Conservation (phyloP, 2,329 filamentous ascomycete species). For the Emericellopsis cladophorae region DNA sequence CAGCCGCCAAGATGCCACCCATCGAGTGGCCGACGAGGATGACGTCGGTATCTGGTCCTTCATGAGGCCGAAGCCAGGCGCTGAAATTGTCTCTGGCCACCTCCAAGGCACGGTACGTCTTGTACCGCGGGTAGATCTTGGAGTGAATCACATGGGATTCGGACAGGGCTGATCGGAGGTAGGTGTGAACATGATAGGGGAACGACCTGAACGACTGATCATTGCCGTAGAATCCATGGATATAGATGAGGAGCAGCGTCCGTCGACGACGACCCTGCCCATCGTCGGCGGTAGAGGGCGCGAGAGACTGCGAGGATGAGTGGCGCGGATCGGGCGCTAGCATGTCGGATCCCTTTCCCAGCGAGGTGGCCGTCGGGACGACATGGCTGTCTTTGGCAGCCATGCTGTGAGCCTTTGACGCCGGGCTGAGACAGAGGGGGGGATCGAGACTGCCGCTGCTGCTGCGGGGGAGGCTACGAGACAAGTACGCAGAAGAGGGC, state of each 20-base stretch:
- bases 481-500: no score
- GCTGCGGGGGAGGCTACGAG: no score
- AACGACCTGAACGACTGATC: slow-evolving; percentile 82
- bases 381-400: neutral
- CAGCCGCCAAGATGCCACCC: slow-evolving; percentile 72
- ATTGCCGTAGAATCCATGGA: slow-evolving; percentile 85
- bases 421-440: neutral
- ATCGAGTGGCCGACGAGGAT: slow-evolving; percentile 82
- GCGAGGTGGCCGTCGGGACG: neutral
- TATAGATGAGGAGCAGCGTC: slow-evolving; percentile 64
- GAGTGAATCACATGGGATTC: slow-evolving; percentile 74
- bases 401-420: neutral
- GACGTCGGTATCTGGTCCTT: slow-evolving; percentile 61
- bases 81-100: slow-evolving; percentile 76
- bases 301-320: slow-evolving; percentile 29
- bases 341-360: neutral
- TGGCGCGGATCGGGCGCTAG: slow-evolving; percentile 27
- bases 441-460: no score
- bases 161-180: slow-evolving; percentile 51
- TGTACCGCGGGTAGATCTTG: slow-evolving; percentile 74
- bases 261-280: slow-evolving; percentile 21
- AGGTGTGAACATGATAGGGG: slow-evolving; percentile 72
- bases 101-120: slow-evolving; percentile 58
- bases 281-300: slow-evolving; percentile 8
- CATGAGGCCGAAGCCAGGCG: slow-evolving; percentile 67